Base-by-base conservation (phyloP, 2,329 filamentous ascomycete genomes). In the Aspergillus piperis region DNA sequence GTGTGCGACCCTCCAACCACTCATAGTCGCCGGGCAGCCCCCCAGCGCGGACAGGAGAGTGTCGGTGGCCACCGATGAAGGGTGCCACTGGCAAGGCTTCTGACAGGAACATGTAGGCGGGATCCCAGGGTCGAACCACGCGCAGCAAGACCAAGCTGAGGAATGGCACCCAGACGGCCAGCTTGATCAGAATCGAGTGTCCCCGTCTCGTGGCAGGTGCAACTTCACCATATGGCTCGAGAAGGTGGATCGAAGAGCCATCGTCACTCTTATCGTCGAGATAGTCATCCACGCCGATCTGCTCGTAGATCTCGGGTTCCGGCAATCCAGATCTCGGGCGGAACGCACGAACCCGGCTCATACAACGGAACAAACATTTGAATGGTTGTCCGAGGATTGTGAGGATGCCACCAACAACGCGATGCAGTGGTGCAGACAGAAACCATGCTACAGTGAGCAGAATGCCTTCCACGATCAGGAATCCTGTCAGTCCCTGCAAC, bases 401-500 rank as follows among this genome's bases (percentile, higher is more conserved):
- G 15, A 75, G 51, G 17, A 74, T 68, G 2, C 64, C 69, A n/a
- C 70, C 72, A 0, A 65, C 61, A 7, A 64, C 50, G 1, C 66
- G 61, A 39, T 75, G 69, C 8, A 75, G 58, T n/a, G 62, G 56
- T 1, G 63, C 64, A 0, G 71, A 66, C 1, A 66, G 55, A 30
- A 74, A 67, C 57, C 67, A 68, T 2, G 73, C 67, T 1, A 65
- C 51, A 2, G 65, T 61, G 11, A 72, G 23, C 7, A 74, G 58
- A 10, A 75, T 62, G 2, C 60, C 66, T 25, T 71, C 71, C 10
- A 72, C 70, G 30, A 75, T 67, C 3, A 75, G 44, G 38, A 74
- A 73, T 8, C 73, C 72, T 4, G 72, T 71, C 55, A 75, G 59
- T 0, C 73, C 73, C 7, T 72, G 68, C 13, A 75, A 62, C 0